Evolutionary conservation across 352 stramenopile species (phyloP).

Genomic region (Phytophthora fragariaefolia): DNA sequence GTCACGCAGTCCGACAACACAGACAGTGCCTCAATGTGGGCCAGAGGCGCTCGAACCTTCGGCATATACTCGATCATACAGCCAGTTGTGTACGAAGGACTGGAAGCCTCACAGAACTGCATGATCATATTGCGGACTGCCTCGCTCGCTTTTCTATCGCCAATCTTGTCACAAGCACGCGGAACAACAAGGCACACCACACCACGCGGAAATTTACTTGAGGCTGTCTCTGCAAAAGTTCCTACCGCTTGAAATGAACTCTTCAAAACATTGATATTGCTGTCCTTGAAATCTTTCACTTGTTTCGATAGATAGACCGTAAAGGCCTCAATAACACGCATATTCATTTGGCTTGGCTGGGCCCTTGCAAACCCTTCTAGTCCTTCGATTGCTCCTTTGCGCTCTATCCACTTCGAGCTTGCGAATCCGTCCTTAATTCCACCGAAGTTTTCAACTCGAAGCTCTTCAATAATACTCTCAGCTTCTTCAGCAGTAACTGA

Average conservation of each 20-base stretch:
- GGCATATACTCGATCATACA: constrained; percentile 81
- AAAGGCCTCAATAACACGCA: constrained; percentile 76
- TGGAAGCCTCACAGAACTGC: constrained; percentile 76
- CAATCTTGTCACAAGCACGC: constrained; percentile 82
- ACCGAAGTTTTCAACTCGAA: constrained; percentile 69
- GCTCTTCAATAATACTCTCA: constrained; percentile 55
- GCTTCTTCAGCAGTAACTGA: constrained; percentile 75
- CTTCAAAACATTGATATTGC: constrained; percentile 90
- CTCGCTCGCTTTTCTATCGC: constrained; percentile 81
- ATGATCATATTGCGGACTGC: constrained; percentile 75
- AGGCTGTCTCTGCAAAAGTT: constrained; percentile 65
- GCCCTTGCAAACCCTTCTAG: constrained; percentile 66
- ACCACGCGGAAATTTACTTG: constrained; percentile 71
- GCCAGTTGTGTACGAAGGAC: constrained; percentile 75
- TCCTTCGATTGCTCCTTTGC: constrained; percentile 76
- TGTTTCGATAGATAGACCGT: constrained; percentile 75
- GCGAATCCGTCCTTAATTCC: constrained; percentile 64
- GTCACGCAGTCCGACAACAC: constrained; percentile 74
- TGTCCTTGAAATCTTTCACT: constrained; percentile 90
- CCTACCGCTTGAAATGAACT: constrained; percentile 85
- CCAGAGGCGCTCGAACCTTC: constrained; percentile 81
- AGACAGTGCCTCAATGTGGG: constrained; percentile 71
- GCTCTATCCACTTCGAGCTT: constrained; percentile 85
- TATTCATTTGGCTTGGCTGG: constrained; percentile 60
- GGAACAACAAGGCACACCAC: constrained; percentile 78